Evolutionary conservation across 805 yeast genomes (phyloP).

Genomic region (Wickerhamomyces chambardii): DNA sequence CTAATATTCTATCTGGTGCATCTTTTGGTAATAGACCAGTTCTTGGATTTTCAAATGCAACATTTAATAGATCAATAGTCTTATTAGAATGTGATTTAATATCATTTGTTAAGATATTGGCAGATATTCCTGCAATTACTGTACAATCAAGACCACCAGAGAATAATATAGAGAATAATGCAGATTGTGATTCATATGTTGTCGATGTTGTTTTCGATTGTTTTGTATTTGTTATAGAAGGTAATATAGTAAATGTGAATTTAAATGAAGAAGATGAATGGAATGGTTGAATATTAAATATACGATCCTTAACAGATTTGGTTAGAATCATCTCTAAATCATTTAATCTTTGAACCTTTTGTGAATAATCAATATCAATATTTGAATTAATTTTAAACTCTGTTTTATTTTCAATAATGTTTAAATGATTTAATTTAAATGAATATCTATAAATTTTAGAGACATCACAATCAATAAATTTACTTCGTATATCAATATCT

Average conservation of each 20-base stretch:
- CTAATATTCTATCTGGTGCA: slow-evolving; percentile 85
- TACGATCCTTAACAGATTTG: slow-evolving; percentile 37
- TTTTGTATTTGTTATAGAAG: too few relatives aligned
- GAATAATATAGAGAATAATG: slow-evolving; percentile 55
- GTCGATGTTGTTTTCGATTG: too few relatives aligned
- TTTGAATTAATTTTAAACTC: slow-evolving; percentile 12
- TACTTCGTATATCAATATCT: slow-evolving; percentile 15
- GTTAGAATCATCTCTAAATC: slow-evolving; percentile 21
- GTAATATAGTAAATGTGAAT: too few relatives aligned
- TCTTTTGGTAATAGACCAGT: slow-evolving; percentile 46
- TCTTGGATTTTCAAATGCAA: slow-evolving; percentile 87
- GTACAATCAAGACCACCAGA: slow-evolving; percentile 97
- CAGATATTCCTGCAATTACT: slow-evolving; percentile 52
- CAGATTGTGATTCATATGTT: neutral
- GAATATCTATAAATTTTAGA: slow-evolving; percentile 41
- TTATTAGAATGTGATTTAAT: slow-evolving; percentile 7
- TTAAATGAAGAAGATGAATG: slow-evolving; percentile 25
- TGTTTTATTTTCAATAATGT: slow-evolving; percentile 1
- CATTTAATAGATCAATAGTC: slow-evolving; percentile 72
- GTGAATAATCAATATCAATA: slow-evolving; percentile 11
- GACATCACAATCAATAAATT: slow-evolving; percentile 45
- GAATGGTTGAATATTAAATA: slow-evolving; percentile 52
- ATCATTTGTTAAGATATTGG: slow-evolving; percentile 15
- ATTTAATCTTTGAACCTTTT: slow-evolving; percentile 5
- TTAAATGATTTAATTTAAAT: slow-evolving; percentile 11